Base-by-base conservation (phyloP, 371 early-diverging fungal species). In the Enterospora canceri region DNA sequence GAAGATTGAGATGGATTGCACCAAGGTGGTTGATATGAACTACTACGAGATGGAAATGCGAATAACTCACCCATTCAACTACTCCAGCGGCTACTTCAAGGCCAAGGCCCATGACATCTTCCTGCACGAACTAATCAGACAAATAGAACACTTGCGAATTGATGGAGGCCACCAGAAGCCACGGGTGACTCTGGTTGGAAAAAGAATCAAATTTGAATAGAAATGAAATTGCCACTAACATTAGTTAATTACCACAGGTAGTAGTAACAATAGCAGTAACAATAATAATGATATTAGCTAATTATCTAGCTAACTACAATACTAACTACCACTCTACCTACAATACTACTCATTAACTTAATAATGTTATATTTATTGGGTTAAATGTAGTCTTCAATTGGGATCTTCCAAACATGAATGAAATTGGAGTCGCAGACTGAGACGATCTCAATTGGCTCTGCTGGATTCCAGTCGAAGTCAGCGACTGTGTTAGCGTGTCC, bases 401-500 rank as follows among this genome's bases (percentile, higher is more conserved):
- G 53, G 23, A 76, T 60, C 57, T 77, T 91, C 97, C 96, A 97
- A 0, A 95, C 87, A 83, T 95, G 94, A 31, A 89, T 84, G 30
- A 92, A 86, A 75, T 93, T 94, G 73, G 94, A 92, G 80, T 93
- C 92, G 28, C 91, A 92, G 1, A 88, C 87, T 69, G 87, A 87
- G 69, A 89, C 87, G 69, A 95, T 84, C 18, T 89, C 88, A 91
- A 91, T 94, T 31, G 87, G 89, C 68, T 90, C 90, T 69, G 88
- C 84, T 64, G 85, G 87, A 83, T 93, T 94, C 94, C 95, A 97
- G 50, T 86, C 84, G 65, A 95, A 86, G 77, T 97, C 96, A 33
- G 89, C 86, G 33, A 97, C 89, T 73, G 86, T 86, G 82, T 87
- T 88, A 23, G 94, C 94, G 78, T 97, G 97, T 24, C 97, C 97